A percentile compares a stretch with the other conserved stretches of the same genome.
These are phyloP conservation scores for Alternaria sp. DNA, from an alignment of 2,329 filamentous ascomycete species.

Conservation along the genomic window DNA sequence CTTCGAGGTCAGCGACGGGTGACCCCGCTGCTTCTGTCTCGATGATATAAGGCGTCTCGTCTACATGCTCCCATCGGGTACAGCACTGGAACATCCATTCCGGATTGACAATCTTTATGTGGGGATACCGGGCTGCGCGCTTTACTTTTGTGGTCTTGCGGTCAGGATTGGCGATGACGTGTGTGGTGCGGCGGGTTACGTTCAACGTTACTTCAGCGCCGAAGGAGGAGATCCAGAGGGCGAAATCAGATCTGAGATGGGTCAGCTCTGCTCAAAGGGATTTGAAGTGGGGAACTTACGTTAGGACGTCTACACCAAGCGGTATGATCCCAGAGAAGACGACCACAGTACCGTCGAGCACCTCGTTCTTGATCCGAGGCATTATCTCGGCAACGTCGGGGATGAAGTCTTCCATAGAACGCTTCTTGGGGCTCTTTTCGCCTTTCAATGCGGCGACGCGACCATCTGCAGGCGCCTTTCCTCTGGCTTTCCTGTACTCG, in stretches of 20 bases:
- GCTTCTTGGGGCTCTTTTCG: slow-evolving; percentile 61
- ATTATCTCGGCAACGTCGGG: slow-evolving; percentile 90
- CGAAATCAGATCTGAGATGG: slow-evolving; percentile 74
- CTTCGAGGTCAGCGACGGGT: slow-evolving; percentile 52
- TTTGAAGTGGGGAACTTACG: slow-evolving; percentile 47
- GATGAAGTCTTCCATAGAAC: slow-evolving; percentile 64
- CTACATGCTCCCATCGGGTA: slow-evolving; percentile 80
- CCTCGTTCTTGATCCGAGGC: slow-evolving; percentile 77
- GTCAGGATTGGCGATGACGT: slow-evolving; percentile 75
- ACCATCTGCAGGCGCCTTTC: slow-evolving; percentile 52
- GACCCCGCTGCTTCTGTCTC: slow-evolving; percentile 71
- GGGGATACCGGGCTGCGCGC: slow-evolving; percentile 79
- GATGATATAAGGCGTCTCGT: slow-evolving; percentile 82
- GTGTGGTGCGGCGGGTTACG: slow-evolving; percentile 66
- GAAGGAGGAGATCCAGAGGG: slow-evolving; percentile 85
- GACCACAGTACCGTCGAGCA: slow-evolving; percentile 78
- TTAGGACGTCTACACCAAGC: slow-evolving; percentile 77
- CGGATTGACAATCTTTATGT: slow-evolving; percentile 90
- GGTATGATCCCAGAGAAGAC: slow-evolving; percentile 93
- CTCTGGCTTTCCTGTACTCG: slow-evolving; percentile 72
- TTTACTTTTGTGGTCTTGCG: slow-evolving; percentile 90
- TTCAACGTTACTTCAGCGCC: slow-evolving; percentile 74
- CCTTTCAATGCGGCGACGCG: slow-evolving; percentile 61
- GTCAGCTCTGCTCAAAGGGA: slow-evolving; percentile 23
- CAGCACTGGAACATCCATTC: slow-evolving; percentile 90